A percentile compares a stretch with the other conserved stretches of the same genome.
phyloP scores from a whole-genome alignment of 805 yeast species.

The Brettanomyces custersianus region DNA sequence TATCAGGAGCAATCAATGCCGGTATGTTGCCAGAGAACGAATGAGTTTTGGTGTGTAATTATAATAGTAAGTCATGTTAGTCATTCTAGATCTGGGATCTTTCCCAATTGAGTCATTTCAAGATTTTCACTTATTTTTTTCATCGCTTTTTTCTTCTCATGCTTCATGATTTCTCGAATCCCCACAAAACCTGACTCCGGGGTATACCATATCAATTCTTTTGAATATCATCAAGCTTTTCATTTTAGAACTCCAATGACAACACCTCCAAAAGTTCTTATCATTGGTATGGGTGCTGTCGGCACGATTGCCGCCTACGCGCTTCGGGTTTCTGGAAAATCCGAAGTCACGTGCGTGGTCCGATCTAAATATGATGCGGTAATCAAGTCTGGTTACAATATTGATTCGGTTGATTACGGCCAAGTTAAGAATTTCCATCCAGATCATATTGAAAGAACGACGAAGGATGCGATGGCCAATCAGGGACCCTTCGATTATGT shows the following conservation, averaged over 20 bases:
- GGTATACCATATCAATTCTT: too few species aligned
- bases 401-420: constrained; percentile 60
- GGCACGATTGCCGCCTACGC: constrained; percentile 72
- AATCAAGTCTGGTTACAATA: constrained; percentile 41
- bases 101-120: too few species aligned
- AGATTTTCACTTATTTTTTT: too few species aligned
- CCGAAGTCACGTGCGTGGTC: constrained; percentile 51
- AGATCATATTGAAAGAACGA: constrained; percentile 27
- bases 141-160: too few species aligned
- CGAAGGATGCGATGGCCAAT: constrained; percentile 36
- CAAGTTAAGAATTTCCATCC: constrained; percentile 47
- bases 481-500: constrained; percentile 42
- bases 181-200: too few species aligned
- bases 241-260: neutral
- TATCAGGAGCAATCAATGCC: neutral
- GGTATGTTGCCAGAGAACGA: neutral
- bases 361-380: constrained; percentile 58
- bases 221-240: neutral
- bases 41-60: neutral
- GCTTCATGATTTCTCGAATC: too few species aligned
- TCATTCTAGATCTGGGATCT: too few species aligned
- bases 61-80: too few species aligned
- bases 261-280: constrained; percentile 31
- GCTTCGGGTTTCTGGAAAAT: constrained; percentile 36
- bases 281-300: constrained; percentile 82